These are phyloP conservation scores for Curvularia spicifera DNA, from an alignment of 2,329 filamentous ascomycete species.

Conservation along the genomic window DNA sequence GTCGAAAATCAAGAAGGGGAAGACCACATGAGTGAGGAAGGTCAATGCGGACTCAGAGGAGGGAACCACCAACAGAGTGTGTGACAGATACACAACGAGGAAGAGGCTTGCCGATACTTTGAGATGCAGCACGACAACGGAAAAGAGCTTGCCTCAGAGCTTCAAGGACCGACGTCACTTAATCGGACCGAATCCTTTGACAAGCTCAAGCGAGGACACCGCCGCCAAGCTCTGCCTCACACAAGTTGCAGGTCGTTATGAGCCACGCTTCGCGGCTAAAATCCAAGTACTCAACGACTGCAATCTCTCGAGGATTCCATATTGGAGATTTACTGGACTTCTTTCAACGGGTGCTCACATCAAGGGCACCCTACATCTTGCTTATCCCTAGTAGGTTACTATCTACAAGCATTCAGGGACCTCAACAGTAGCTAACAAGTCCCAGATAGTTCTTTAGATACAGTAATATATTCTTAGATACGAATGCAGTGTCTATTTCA, in stretches of 20 bases:
- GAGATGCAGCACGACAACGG: neutral
- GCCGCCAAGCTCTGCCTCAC: neutral
- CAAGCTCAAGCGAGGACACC: slow-evolving; percentile 3
- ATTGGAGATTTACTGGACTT: neutral
- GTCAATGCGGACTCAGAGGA: slow-evolving; percentile 6
- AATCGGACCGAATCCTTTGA: slow-evolving; percentile 13
- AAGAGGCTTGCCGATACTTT: neutral
- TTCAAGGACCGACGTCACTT: slow-evolving; percentile 4
- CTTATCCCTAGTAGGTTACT: slow-evolving; percentile 4
- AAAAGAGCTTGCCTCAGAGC: neutral
- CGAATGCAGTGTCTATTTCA: neutral
- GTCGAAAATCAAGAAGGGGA: slow-evolving; percentile 10
- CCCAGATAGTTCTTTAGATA: slow-evolving; percentile 8
- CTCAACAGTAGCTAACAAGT: slow-evolving; percentile 3
- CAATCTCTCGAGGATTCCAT: neutral
- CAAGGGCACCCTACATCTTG: neutral
- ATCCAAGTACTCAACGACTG: neutral
- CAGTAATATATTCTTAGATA: neutral
- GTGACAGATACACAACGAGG: neutral
- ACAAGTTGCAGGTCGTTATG: neutral
- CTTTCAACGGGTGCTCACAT: neutral
- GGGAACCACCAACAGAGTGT: neutral
- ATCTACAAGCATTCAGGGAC: neutral
- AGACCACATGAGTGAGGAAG: neutral
- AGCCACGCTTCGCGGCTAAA: neutral